Conservation (phyloP, 2,329 filamentous ascomycete genomes). For the Fusarium sp. region DNA sequence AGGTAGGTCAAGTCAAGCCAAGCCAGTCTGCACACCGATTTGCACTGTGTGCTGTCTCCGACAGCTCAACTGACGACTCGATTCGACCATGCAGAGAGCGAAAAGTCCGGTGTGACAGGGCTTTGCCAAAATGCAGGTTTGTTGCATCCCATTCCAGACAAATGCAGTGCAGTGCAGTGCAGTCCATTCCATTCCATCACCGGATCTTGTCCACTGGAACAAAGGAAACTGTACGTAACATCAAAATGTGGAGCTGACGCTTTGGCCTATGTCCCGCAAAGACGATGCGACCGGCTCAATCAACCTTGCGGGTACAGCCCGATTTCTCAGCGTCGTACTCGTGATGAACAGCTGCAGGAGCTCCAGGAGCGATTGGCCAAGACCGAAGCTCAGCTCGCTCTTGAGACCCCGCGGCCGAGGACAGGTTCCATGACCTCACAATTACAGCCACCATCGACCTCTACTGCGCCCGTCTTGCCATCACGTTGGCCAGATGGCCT, state of each 20-base stretch:
- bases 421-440: not conserved
- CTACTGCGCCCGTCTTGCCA: not conserved
- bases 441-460: not conserved
- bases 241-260: not conserved
- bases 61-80: not conserved
- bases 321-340: not conserved
- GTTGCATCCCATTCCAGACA: not conserved
- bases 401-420: not conserved
- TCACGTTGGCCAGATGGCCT: not conserved
- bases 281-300: not conserved
- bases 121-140: not conserved
- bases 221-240: accelerated
- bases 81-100: not conserved
- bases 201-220: not conserved
- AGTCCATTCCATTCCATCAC: not conserved
- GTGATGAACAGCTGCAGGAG: not conserved
- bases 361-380: not conserved
- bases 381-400: not conserved
- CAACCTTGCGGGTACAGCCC: not conserved
- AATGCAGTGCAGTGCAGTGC: too few species aligned
- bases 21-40: not conserved
- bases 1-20: not conserved
- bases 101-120: not conserved
- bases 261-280: not conserved
- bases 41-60: not conserved